Evolutionary conservation across 176 grass and related monocot genomes (phyloP), one percentile per base, ranked within the genome.

Genomic region (Tillandsia fasciculata): DNA sequence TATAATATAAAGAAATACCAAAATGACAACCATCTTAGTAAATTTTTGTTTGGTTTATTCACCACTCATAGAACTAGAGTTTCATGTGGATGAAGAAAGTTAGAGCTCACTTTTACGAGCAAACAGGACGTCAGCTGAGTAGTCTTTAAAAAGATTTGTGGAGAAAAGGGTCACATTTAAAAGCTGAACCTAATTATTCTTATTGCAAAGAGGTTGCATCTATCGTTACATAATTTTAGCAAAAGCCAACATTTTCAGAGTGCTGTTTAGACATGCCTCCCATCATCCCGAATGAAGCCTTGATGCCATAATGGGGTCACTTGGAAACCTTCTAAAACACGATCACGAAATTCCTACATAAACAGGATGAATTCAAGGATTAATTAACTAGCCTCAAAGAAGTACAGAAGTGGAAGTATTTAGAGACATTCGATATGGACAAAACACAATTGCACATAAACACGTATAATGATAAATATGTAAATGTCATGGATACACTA

Each of bases 231-330:
- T 42, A 47, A 47, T 6, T 15, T 3, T 14, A 66, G 9, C 10
- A 27, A 53, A 27, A 70, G 24, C 12, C 52, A 20, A 78, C 57
- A 80, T 80, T 64, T 6, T 53, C 67, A 28, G 6, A 50, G 23
- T 67, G 26, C 47, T 48, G 12, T 12, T 42, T 53, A 58, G 52
- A 22, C 51, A 72, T 89, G 67, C 93, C 93, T 87, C 85, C 93
- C 93, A 69, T 96, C 86, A 77, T 96, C 93, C 66, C 79, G 65
- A 72, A 96, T 89, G 57, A 74, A 92, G 65, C 92, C 92, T 70
- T 96, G 92, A 83, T 96, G 83, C 88, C 88, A 96, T 53, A 87
- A 67, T 82, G 88, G 88, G 66, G 83, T 96, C 33, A 87, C 92
- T 87, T 96, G 92, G 74, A 92, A 96, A 42, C 92, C 92, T 87